Base-by-base conservation (phyloP, 108 stramenopile genomes). In the Nitzschia sp. region DNA sequence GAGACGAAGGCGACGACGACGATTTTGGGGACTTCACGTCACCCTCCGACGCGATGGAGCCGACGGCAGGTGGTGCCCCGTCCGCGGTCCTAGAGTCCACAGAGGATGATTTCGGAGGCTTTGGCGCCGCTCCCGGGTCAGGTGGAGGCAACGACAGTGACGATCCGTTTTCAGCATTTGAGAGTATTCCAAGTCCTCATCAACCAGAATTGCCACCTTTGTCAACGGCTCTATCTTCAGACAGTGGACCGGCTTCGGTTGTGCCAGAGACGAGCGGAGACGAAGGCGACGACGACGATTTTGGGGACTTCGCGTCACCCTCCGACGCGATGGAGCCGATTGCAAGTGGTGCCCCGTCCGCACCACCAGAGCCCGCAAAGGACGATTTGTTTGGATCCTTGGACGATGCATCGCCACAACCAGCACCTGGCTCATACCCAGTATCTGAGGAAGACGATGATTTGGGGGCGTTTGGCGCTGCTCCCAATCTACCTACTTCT, bases 361-460 rank as follows among this genome's bases (percentile, higher is more conserved):
- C 52, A 30, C 25, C 32, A 17, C 22, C 21, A 8, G 21, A 21
- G 19, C 4, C 28, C 2, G 34, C 44, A 28, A 19, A 3, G 6
- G 72, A 73, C 52, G 73, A 74, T 61, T 47, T 22, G 13, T 63
- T 67, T 44, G 58, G 58, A 15, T 72, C 68, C 31, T 68, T 63
- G 16, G 73, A 45, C 31, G 69, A 28, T 4, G 60, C 73, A 16
- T 32, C 64, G 11, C 1, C 46, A 25, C 29, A 55, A 56, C 65
- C 34, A 6, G 26, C 33, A n/a, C 0, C 30, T 36, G 34, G 26
- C n/a, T 19, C n/a, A n/a, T n/a, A 27, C 16, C 8, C 26, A 46
- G 25, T 25, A 6, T 2, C 22, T 8, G 3, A 2, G 5, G 45
- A 15, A 29, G n/a, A 11, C 19, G 46, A 33, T 23, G 59, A 63